Conservation (phyloP, 1,139 yeast genomes). For the Geotrichum histeridarum region DNA sequence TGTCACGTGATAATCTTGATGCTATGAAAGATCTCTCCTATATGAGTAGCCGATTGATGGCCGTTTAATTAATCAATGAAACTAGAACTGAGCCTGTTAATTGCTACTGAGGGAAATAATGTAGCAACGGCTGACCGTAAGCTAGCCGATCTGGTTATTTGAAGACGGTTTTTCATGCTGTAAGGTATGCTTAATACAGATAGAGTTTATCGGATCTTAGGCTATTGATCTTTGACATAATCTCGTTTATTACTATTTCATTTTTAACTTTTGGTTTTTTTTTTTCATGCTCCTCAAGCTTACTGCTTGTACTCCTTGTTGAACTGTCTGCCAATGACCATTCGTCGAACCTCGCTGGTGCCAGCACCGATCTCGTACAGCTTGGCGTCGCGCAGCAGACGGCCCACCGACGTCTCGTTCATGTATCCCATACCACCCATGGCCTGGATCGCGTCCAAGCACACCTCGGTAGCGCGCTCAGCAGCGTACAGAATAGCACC, state of each 20-base stretch:
- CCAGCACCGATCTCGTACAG: conserved; percentile 38
- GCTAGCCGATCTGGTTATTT: not conserved
- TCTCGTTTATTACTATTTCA: no score
- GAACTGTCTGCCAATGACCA: conserved; percentile 36
- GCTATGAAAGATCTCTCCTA: no score
- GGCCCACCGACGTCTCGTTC: conserved; percentile 34
- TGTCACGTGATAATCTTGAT: no score
- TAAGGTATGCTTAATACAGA: not conserved
- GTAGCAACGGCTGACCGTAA: no score
- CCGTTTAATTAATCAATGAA: no score
- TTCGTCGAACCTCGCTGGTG: conserved; percentile 35
- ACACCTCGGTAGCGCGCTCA: conserved; percentile 36
- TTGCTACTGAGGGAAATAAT: no score
- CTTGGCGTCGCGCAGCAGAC: conserved; percentile 35
- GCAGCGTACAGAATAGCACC: conserved; percentile 37
- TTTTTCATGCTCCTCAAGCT: not conserved
- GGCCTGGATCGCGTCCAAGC: conserved; percentile 36
- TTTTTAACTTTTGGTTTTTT: not conserved
- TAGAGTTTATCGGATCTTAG: no score
- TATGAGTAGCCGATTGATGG: no score
- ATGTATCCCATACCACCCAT: conserved; percentile 38
- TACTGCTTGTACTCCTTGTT: conserved; percentile 29
- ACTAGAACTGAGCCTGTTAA: no score
- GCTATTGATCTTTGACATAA: no score
- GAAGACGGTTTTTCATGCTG: not conserved